Percentiles rank a stretch among this genome's conserved stretches.
Conservation (phyloP, 1,284 basidiomycete genomes). For the Limonomyces culmigenus region DNA sequence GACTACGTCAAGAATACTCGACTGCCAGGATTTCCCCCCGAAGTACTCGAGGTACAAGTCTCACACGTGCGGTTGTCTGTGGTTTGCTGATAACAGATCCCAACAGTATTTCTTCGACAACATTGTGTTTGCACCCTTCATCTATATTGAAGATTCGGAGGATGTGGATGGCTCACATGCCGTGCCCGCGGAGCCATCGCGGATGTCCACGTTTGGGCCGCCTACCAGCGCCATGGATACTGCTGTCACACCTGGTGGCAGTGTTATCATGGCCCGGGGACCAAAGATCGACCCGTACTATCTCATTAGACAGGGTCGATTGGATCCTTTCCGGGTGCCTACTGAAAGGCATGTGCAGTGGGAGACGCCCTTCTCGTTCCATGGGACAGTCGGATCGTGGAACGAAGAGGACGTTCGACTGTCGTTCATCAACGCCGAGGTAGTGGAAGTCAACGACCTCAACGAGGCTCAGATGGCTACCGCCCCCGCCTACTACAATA, state of each 20-base stretch:
- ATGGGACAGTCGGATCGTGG: slow-evolving; percentile 56
- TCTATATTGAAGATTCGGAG: slow-evolving; percentile 83
- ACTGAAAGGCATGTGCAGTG: slow-evolving; percentile 47
- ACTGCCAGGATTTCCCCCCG: slow-evolving; percentile 70
- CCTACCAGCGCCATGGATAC: slow-evolving; percentile 18
- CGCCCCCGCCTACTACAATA: too few relatives aligned
- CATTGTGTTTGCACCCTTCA: slow-evolving; percentile 86
- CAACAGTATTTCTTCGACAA: slow-evolving; percentile 92
- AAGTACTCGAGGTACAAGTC: slow-evolving; percentile 71
- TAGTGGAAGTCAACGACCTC: slow-evolving; percentile 52
- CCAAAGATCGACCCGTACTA: slow-evolving; percentile 84
- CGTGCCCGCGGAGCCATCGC: slow-evolving; percentile 25
- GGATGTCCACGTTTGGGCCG: slow-evolving; percentile 23
- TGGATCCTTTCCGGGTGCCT: slow-evolving; percentile 65
- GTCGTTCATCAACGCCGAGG: slow-evolving; percentile 51
- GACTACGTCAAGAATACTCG: slow-evolving; percentile 88
- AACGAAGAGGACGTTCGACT: slow-evolving; percentile 51
- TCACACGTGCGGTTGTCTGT: slow-evolving; percentile 5
- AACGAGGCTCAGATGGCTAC: too few relatives aligned
- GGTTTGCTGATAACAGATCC: background rate
- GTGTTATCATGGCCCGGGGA: slow-evolving; percentile 27
- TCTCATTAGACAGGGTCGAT: slow-evolving; percentile 56
- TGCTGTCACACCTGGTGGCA: background rate
- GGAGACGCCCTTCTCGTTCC: slow-evolving; percentile 60
- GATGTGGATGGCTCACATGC: slow-evolving; percentile 47